Evolutionary conservation across 2,329 filamentous ascomycete species (phyloP).

Genomic region (Cytospora chrysosperma): DNA sequence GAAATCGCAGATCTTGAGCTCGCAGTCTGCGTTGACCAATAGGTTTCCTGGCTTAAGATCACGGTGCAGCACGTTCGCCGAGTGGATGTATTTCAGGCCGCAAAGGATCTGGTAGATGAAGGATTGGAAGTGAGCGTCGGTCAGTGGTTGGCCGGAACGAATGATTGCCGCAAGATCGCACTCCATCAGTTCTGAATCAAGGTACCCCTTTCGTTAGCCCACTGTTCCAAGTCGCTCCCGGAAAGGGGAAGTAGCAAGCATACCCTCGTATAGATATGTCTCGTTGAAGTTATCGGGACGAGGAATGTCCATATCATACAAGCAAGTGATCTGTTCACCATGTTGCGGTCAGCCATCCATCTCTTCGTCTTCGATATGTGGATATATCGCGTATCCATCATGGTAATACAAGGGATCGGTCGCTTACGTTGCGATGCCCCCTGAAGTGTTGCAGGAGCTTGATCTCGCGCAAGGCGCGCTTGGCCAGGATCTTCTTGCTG

Average conservation of each 20-base stretch:
- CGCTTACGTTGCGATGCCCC: constrained; percentile 76
- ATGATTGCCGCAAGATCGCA: constrained; percentile 98
- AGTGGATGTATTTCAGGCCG: constrained; percentile 98
- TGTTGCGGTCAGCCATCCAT: constrained; percentile 10
- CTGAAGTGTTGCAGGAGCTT: constrained; percentile 98
- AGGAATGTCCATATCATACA: constrained; percentile 99
- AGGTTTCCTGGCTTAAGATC: constrained; percentile 97
- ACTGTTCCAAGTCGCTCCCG: too few species aligned
- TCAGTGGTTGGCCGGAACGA: constrained; percentile 91
- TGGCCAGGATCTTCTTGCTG: constrained; percentile 99
- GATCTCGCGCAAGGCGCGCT: constrained; percentile 96
- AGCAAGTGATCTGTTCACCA: constrained; percentile 80
- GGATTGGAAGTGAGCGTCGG: constrained; percentile 98
- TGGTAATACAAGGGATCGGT: not conserved
- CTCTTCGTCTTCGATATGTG: not conserved
- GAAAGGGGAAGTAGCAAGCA: constrained; percentile 29
- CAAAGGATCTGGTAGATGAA: constrained; percentile 99
- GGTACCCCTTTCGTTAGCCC: constrained; percentile 3
- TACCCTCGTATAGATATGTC: constrained; percentile 97
- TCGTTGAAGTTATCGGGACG: constrained; percentile 98
- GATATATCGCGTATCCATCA: not conserved
- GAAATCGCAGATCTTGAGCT: constrained; percentile 99
- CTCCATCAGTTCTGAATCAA: constrained; percentile 87
- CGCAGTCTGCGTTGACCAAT: constrained; percentile 97
- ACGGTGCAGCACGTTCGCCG: constrained; percentile 93